Base-by-base conservation (phyloP, 495 filamentous ascomycete genomes). In the Massariosphaeria phaeospora region DNA sequence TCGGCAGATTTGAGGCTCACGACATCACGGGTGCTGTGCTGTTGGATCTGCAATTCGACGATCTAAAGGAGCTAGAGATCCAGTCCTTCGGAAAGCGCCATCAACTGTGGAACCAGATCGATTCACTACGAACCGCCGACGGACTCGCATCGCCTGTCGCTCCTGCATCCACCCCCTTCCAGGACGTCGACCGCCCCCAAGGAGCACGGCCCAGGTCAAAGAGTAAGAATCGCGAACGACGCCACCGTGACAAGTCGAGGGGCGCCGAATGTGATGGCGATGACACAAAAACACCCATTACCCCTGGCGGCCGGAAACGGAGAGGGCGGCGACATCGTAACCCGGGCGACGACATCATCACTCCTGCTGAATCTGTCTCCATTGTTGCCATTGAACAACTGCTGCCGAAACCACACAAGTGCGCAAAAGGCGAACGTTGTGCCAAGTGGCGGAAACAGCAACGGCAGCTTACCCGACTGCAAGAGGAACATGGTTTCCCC, bases 11-110 rank as follows among this genome's bases (percentile, higher is more conserved):
- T 59, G 76, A 86, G 49, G 75, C 79, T 57, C 91, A 98, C 69
- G 93, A 98, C 65, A 96, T 98, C 67, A 84, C 84, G 20, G 93
- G 93, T 0, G 71, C 81, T 2, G 83, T 96, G 43, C 75, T 98
- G 1, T 80, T 91, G 21, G 84, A 86, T 13, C 73, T 98, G n/a
- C 85, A 95, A 64, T 80, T 87, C 59, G 88, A 95, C 29, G 90
- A 96, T 64, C 75, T 98, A n/a, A 89, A 90, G 64, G 93, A 98
- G 70, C 82, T 96, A 4, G 85, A 85, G 18, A 94, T 98, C 54
- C 71, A 77, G n/a, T 96, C 93, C 0, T 96, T 96, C 70, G 93
- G 93, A 13, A 89, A 91, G 59, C 81, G 93, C 18, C 89, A 89
- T 46, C 79, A 78, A 55, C 63, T 98, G 0, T 95, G 94, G 90